phyloP scores from a whole-genome alignment of 768 basidiomycete genomes.

The Mycena albidolilacea region DNA sequence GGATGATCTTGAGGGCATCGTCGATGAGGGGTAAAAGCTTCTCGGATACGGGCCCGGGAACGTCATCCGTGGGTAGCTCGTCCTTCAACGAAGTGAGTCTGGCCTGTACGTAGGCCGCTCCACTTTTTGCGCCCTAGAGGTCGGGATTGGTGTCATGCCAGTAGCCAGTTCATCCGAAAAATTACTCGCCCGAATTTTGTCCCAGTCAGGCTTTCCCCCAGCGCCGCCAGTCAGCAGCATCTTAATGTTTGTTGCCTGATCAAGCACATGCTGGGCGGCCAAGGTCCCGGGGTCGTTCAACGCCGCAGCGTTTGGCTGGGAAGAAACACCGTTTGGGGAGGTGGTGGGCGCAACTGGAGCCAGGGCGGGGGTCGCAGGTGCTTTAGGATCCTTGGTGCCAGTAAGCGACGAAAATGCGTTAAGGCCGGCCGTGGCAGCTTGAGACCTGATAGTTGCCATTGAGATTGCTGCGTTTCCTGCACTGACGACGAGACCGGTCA shows the following conservation, averaged over 20 bases:
- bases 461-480: constrained; percentile 9
- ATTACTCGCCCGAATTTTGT: not conserved
- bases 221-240: not conserved
- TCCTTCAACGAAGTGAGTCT: not conserved
- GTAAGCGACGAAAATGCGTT: not conserved
- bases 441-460: not conserved
- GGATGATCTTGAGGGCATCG: not conserved
- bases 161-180: not conserved
- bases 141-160: not conserved
- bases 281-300: not conserved
- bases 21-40: not conserved
- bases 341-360: not conserved
- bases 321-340: not conserved
- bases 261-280: not conserved
- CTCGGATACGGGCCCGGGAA: not conserved
- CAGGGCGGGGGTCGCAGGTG: not conserved
- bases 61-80: not conserved
- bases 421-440: not conserved
- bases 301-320: not conserved
- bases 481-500: not conserved
- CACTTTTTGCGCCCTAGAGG: not conserved
- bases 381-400: not conserved
- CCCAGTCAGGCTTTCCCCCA: not conserved
- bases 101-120: not conserved
- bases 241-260: not conserved